These are phyloP conservation scores for Backusella psychrophila DNA, from an alignment of 192 early-diverging fungal species.

Conservation along the genomic window DNA sequence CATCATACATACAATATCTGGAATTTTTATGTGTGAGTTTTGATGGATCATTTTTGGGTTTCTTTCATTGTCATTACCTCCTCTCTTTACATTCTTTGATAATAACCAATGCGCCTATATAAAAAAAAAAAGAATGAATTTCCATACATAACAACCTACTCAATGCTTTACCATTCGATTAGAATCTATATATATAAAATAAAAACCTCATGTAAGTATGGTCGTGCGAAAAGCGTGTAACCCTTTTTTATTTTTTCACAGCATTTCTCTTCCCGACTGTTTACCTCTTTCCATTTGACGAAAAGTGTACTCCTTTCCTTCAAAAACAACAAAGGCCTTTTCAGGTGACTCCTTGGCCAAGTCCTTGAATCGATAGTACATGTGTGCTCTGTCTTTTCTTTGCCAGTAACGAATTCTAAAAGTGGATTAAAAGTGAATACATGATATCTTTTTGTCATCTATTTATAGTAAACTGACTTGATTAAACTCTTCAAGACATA, in stretches of 20 bases:
- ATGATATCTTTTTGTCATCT: neutral
- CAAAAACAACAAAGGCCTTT: constrained; percentile 41
- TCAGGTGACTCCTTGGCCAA: constrained; percentile 38
- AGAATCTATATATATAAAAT: constrained; percentile 18
- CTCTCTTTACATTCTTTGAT: constrained; percentile 19
- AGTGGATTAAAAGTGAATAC: neutral
- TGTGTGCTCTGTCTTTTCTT: constrained; percentile 42
- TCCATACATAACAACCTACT: neutral
- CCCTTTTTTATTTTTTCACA: neutral
- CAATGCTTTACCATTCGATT: constrained; percentile 18
- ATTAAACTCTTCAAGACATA: constrained; percentile 8
- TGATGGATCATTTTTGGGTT: neutral
- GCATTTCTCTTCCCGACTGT: neutral
- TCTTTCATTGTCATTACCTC: constrained; percentile 11
- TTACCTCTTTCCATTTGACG: constrained; percentile 43
- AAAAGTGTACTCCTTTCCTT: constrained; percentile 46
- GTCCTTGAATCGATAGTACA: constrained; percentile 48
- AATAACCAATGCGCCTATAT: constrained; percentile 28
- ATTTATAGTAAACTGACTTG: neutral
- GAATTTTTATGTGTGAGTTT: constrained; percentile 25
- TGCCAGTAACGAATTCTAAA: constrained; percentile 34
- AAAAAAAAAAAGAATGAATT: neutral
- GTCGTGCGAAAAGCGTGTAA: constrained; percentile 1
- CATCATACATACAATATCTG: constrained; percentile 55
- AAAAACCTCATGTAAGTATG: neutral